Percentiles rank a stretch among this genome's conserved stretches.
Conservation (phyloP, 1,284 basidiomycete species). For the Austroboletus niveus region DNA sequence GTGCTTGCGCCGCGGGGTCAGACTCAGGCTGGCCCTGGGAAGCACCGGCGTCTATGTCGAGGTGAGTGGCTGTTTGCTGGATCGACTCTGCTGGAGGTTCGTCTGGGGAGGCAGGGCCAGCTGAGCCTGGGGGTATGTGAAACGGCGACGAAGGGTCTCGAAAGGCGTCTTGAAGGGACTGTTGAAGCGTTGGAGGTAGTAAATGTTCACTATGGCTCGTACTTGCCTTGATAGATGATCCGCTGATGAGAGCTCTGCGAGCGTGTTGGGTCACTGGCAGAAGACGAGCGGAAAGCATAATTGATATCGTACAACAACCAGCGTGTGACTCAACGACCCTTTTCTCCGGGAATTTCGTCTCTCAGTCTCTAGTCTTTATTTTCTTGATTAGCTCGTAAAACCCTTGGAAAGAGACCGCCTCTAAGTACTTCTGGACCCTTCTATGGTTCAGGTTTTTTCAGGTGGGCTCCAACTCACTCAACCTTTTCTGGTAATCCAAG, state of each 20-base stretch:
- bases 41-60: too few relatives aligned
- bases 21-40: background rate
- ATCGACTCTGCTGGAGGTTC: constrained; percentile 17
- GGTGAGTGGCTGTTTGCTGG: background rate
- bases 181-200: background rate
- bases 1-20: constrained; percentile 38
- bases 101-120: constrained; percentile 60
- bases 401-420: too few relatives aligned
- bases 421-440: too few relatives aligned
- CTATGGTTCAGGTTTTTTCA: too few relatives aligned
- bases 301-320: too few relatives aligned
- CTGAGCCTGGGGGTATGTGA: constrained; percentile 56
- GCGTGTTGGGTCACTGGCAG: background rate
- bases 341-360: too few relatives aligned
- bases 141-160: constrained; percentile 66
- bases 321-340: too few relatives aligned
- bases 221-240: constrained; percentile 30
- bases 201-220: background rate
- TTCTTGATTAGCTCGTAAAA: too few relatives aligned
- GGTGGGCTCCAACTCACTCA: too few relatives aligned
- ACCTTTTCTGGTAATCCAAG: too few relatives aligned
- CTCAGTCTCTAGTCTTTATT: too few relatives aligned
- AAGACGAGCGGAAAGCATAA: constrained; percentile 15
- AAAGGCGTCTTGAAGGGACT: constrained; percentile 59
- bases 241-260: constrained; percentile 17